phyloP scores from a whole-genome alignment of 495 filamentous ascomycete genomes.

The Penicillium antarcticum region DNA sequence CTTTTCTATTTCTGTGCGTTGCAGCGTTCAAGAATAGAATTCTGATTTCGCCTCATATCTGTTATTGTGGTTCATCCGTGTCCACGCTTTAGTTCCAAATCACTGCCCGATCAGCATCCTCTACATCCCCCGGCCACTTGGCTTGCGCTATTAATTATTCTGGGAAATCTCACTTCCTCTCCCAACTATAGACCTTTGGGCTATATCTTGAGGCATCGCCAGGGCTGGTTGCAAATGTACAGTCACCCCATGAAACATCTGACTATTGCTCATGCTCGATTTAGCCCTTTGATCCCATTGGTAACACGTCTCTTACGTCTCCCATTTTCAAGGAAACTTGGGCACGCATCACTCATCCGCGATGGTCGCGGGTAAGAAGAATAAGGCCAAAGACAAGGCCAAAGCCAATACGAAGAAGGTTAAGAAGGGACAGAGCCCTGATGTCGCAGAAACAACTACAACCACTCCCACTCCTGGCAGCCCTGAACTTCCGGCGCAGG shows the following conservation, averaged over 20 bases:
- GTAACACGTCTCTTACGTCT: constrained; percentile 38
- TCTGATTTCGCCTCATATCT: constrained; percentile 23
- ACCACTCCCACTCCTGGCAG: constrained; percentile 25
- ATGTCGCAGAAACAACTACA: constrained; percentile 28
- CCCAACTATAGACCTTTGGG: constrained; percentile 23
- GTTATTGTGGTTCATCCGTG: constrained; percentile 38
- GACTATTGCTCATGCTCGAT: constrained; percentile 27
- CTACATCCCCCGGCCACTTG: constrained; percentile 7
- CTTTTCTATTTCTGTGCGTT: constrained; percentile 6
- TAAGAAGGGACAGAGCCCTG: constrained; percentile 41
- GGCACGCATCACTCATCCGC: constrained; percentile 33
- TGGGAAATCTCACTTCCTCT: constrained; percentile 2
- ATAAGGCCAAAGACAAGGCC: constrained; percentile 33
- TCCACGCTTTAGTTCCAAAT: constrained; percentile 23
- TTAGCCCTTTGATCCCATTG: constrained; percentile 31
- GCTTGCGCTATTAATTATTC: constrained; percentile 10
- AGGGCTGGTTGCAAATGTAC: constrained; percentile 36
- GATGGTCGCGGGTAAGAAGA: constrained; percentile 38
- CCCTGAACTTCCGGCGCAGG: constrained; percentile 21
- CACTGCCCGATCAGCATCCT: constrained; percentile 17
- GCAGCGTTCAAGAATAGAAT: constrained; percentile 22
- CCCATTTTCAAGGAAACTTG: constrained; percentile 21
- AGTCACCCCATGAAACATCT: constrained; percentile 28
- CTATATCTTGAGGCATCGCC: constrained; percentile 37
- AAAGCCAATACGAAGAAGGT: constrained; percentile 37